phyloP scores from a whole-genome alignment of 2,329 filamentous ascomycete genomes.

The Colletotrichum agaves region DNA sequence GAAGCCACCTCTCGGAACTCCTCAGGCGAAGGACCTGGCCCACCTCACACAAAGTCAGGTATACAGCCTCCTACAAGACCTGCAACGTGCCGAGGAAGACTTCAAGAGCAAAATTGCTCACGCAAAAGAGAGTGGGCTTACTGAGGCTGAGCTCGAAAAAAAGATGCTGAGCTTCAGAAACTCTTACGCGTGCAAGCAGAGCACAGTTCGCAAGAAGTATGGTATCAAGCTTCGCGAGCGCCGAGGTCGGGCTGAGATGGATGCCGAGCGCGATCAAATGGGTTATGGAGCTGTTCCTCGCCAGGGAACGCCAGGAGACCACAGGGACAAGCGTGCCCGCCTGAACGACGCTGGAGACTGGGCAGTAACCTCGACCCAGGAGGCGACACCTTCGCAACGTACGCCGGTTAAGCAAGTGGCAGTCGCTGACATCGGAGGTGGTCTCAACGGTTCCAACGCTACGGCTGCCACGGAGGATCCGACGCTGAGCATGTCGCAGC shows the following conservation, averaged over 20 bases:
- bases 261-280: constrained; percentile 54
- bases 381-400: neutral
- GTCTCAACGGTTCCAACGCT: constrained; percentile 48
- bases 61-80: constrained; percentile 48
- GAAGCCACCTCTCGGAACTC: constrained; percentile 7
- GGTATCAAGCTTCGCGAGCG: constrained; percentile 64
- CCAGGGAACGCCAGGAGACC: neutral
- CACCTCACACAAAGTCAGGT: constrained; percentile 21
- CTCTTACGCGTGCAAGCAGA: constrained; percentile 65
- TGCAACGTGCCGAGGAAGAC: constrained; percentile 48
- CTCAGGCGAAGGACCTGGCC: constrained; percentile 22
- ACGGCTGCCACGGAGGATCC: constrained; percentile 52
- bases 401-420: constrained; percentile 42
- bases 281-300: constrained; percentile 31
- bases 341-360: constrained; percentile 14
- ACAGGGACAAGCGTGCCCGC: constrained; percentile 27
- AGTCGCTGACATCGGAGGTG: constrained; percentile 49
- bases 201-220: constrained; percentile 66
- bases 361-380: neutral
- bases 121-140: neutral
- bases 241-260: constrained; percentile 58
- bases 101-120: constrained; percentile 25
- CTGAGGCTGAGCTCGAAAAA: constrained; percentile 30
- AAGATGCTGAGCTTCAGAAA: constrained; percentile 59
- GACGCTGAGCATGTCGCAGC: constrained; percentile 40